phyloP scores from a whole-genome alignment of 768 basidiomycete genomes.

The Dentipellis sp. region DNA sequence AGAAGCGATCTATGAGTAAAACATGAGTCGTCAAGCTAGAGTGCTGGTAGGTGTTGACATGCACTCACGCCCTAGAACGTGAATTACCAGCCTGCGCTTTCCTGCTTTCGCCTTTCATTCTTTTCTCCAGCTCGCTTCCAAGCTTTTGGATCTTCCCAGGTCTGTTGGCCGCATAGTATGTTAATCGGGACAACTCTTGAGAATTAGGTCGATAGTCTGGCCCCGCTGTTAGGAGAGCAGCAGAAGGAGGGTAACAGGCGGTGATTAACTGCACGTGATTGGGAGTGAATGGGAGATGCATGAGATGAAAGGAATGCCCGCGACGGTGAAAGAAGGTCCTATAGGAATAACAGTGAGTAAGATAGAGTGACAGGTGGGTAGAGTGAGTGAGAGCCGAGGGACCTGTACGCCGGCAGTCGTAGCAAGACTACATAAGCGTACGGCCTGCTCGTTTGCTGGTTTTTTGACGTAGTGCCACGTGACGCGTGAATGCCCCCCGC shows the following conservation, averaged over 20 bases:
- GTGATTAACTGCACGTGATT: conserved; percentile 78
- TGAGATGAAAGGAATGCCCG: conserved; percentile 18
- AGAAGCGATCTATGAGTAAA: conserved; percentile 50
- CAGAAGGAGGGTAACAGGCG: conserved; percentile 78
- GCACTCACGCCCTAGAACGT: conserved; percentile 69
- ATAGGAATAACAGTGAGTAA: conserved; percentile 2
- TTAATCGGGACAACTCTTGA: conserved; percentile 77
- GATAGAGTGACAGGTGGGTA: background rate
- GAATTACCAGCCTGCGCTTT: conserved; percentile 71
- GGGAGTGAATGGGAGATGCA: conserved; percentile 72
- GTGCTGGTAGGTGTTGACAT: background rate
- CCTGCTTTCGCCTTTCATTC: conserved; percentile 48
- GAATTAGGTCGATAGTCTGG: conserved; percentile 75
- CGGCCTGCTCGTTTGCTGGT: too few relatives aligned
- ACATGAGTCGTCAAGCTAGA: background rate
- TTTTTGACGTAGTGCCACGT: conserved; percentile 3
- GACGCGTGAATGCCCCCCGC: background rate
- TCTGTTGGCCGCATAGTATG: conserved; percentile 80
- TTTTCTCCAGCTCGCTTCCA: conserved; percentile 69
- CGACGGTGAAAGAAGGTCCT: conserved; percentile 3
- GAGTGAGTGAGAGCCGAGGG: background rate
- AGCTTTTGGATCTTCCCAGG: conserved; percentile 76
- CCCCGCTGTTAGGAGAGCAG: conserved; percentile 62
- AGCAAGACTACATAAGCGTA: too few relatives aligned
- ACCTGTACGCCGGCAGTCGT: too few relatives aligned